Evolutionary conservation across 2,329 filamentous ascomycete species (phyloP).

Genomic region (Aspergillus bombycis): DNA sequence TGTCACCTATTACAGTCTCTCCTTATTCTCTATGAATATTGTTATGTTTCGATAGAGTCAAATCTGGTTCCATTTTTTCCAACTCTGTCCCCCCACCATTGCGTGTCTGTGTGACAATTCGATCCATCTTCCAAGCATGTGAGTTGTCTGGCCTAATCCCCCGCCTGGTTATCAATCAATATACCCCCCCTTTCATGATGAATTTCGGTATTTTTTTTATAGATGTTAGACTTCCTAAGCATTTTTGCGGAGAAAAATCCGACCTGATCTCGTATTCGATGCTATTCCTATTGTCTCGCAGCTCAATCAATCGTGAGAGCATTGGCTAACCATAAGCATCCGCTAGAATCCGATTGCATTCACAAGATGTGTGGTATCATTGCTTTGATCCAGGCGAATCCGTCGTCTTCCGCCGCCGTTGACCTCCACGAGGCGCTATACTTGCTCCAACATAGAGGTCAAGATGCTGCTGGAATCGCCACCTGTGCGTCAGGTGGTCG

Average conservation of each 20-base stretch:
- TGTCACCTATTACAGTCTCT: conserved; percentile 11
- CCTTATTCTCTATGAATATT: conserved; percentile 12
- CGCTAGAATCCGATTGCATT: conserved; percentile 25
- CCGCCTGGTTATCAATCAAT: conserved; percentile 22
- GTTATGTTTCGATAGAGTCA: conserved; percentile 25
- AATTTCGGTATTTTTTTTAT: conserved; percentile 45
- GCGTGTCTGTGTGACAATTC: conserved; percentile 19
- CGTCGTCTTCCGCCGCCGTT: conserved; percentile 56
- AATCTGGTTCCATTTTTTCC: conserved; percentile 14
- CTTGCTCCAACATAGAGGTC: conserved; percentile 72
- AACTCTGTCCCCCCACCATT: conserved; percentile 20
- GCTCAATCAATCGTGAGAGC: conserved; percentile 13
- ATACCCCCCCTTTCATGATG: conserved; percentile 38
- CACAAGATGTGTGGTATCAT: conserved; percentile 65
- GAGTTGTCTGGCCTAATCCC: conserved; percentile 17
- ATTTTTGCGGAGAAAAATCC: conserved; percentile 46
- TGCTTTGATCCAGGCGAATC: conserved; percentile 62
- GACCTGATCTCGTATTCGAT: conserved; percentile 29
- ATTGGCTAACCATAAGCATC: conserved; percentile 21
- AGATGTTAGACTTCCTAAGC: conserved; percentile 55
- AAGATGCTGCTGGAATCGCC: conserved; percentile 87
- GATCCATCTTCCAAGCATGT: conserved; percentile 18
- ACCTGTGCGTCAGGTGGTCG: conserved; percentile 74
- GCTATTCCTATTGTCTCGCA: conserved; percentile 14
- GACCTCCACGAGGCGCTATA: conserved; percentile 74